Evolutionary conservation across 208 protist species (phyloP).

Genomic region (Acanthamoeba triangularis): DNA sequence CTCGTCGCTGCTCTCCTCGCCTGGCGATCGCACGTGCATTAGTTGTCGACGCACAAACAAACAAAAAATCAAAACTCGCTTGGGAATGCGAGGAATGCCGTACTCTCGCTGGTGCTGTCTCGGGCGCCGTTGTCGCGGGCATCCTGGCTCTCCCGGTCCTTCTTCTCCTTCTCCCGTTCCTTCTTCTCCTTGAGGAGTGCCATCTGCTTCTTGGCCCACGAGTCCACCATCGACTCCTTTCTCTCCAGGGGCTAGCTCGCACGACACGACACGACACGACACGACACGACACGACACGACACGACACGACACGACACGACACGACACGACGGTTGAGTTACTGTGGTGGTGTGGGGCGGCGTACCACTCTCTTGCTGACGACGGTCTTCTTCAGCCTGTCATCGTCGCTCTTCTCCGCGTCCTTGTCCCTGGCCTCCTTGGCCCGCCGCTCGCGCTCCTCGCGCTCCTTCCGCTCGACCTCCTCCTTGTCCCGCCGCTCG

Average conservation of each 20-base stretch:
- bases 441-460: conserved; percentile 19
- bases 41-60: background rate
- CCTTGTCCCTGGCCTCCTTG: background rate
- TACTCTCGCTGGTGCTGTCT: conserved; percentile 32
- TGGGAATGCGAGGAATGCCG: background rate
- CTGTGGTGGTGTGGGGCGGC: too few species aligned
- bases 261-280: background rate
- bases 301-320: too few species aligned
- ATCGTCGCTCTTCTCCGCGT: background rate
- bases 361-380: conserved; percentile 6
- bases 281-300: too few species aligned
- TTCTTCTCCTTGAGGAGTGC: conserved; percentile 53
- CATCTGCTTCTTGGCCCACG: conserved; percentile 57
- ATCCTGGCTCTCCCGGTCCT: background rate
- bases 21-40: background rate
- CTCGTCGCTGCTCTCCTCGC: conserved; percentile 30
- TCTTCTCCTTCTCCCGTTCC: background rate
- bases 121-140: background rate
- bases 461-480: background rate
- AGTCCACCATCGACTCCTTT: conserved; percentile 43
- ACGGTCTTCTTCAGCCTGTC: background rate
- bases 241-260: background rate
- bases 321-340: too few species aligned
- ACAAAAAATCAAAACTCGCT: background rate
- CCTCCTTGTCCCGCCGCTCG: background rate